Evolutionary conservation across 75 land plant genomes (phyloP), one percentile per base, ranked within the genome.

Genomic region (Larix kaempferi): DNA sequence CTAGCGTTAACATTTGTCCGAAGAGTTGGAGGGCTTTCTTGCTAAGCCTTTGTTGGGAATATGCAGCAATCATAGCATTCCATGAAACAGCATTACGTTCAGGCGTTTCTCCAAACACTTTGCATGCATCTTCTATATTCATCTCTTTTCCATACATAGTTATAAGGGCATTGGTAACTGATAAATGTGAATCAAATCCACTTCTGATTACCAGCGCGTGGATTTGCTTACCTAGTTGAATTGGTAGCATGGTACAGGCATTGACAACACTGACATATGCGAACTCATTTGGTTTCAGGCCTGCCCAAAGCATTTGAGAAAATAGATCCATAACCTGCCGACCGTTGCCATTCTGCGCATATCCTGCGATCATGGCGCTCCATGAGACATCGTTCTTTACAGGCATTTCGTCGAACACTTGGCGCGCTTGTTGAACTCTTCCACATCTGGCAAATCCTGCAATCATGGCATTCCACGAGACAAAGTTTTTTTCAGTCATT

Each of bases 391-490:
- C 75, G 33, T 78, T 79, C 22, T 54, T 73, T 17, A 33, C 64
- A 25, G 71, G 37, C 65, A 80, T 73, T 64, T 55, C 22, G 26
- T 64, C 29, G 62, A 84, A 84, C 25, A 82, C 80, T 64, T 33
- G 74, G 57, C 54, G 16, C 19, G 77, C 87, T 55, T 81, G 85
- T 56, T 81, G 76, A 4, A 78, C 52, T 22, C 56, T 74, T 52
- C 76, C 75, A 59, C 84, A 77, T 78, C 77, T 86, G 26, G 82
- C 85, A 80, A 82, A 86, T 82, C 82, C 79, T 19, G 80, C 73
- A 33, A 86, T 86, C 59, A 86, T 22, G 39, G 73, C 37, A 57
- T 86, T 86, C 6, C 74, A 82, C 21, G 25, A 15, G 6, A 71
- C 14, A 13, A 71, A 2, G 55, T 73, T 62, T 22, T 76, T 15